Conservation (phyloP, 2,329 filamentous ascomycete species). For the Tolypocladium tropicale region DNA sequence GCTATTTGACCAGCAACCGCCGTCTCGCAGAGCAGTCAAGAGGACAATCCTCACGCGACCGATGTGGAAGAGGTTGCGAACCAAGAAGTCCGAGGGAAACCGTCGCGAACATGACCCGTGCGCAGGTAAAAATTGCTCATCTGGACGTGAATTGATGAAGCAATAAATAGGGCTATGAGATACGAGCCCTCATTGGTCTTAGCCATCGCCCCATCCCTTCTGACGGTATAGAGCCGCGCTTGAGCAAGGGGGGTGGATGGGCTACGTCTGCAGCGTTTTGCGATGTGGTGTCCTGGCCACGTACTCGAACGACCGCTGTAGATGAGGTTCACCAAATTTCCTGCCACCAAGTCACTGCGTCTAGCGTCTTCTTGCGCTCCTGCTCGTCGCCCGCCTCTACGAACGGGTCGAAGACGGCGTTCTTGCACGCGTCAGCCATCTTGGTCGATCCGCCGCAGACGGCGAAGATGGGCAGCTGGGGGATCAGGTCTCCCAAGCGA, state of each 20-base stretch:
- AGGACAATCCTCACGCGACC: not conserved
- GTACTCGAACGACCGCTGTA: not conserved
- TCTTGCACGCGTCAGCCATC: conserved; percentile 47
- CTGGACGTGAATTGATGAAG: too few species aligned
- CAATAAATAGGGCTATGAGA: not conserved
- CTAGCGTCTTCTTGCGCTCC: conserved; percentile 26
- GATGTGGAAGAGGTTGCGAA: not conserved
- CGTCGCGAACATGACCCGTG: not conserved
- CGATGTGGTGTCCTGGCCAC: not conserved
- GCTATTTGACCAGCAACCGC: not conserved
- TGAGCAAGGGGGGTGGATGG: too few species aligned
- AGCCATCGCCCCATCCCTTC: too few species aligned
- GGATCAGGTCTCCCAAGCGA: conserved; percentile 21
- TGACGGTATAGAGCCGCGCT: too few species aligned
- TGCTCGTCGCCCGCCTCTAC: conserved; percentile 26
- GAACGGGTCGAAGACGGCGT: conserved; percentile 39
- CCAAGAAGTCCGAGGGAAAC: not conserved
- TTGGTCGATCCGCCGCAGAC: conserved; percentile 47
- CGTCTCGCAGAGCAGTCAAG: not conserved
- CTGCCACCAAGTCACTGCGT: conserved; percentile 39
- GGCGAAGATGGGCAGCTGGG: conserved; percentile 33
- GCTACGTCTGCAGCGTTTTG: not conserved
- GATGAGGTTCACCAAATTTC: conserved; percentile 41
- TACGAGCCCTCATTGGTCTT: too few species aligned
- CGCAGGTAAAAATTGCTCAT: not conserved